Conservation (phyloP, 2,329 filamentous ascomycete species). For the Fusarium sp. region DNA sequence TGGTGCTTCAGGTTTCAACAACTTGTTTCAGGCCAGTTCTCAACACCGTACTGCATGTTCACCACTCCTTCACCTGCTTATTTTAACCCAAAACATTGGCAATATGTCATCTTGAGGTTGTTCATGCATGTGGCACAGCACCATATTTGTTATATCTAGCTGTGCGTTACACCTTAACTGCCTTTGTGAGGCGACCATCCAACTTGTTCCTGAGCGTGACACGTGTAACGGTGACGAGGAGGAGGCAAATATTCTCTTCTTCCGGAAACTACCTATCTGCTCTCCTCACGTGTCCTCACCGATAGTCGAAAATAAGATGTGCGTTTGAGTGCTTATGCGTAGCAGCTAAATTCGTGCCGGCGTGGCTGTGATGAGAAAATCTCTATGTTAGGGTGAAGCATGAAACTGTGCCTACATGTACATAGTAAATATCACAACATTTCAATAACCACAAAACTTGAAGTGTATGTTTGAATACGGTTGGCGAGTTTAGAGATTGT, state of each 20-base stretch:
- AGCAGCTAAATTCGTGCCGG: too few relatives aligned
- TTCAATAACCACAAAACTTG: neutral
- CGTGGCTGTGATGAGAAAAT: neutral
- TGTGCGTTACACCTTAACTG: conserved; percentile 4
- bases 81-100: neutral
- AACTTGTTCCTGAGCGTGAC: conserved; percentile 20
- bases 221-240: conserved; percentile 27
- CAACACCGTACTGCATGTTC: conserved; percentile 7
- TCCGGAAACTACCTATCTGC: neutral
- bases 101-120: conserved; percentile 12
- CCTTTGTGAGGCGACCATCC: conserved; percentile 6
- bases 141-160: conserved; percentile 24
- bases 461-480: neutral
- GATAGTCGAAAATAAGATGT: neutral
- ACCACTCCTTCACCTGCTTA: neutral
- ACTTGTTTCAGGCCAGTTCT: conserved; percentile 32
- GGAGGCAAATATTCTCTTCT: conserved; percentile 5
- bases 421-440: neutral
- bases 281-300: neutral
- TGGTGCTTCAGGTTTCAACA: conserved; percentile 26
- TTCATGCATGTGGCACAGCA: conserved; percentile 31
- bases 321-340: neutral
- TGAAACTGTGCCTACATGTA: neutral
- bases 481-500: neutral
- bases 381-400: neutral